Evolutionary conservation across 2,329 filamentous ascomycete genomes (phyloP).

Genomic region (Shiraia bambusicola): DNA sequence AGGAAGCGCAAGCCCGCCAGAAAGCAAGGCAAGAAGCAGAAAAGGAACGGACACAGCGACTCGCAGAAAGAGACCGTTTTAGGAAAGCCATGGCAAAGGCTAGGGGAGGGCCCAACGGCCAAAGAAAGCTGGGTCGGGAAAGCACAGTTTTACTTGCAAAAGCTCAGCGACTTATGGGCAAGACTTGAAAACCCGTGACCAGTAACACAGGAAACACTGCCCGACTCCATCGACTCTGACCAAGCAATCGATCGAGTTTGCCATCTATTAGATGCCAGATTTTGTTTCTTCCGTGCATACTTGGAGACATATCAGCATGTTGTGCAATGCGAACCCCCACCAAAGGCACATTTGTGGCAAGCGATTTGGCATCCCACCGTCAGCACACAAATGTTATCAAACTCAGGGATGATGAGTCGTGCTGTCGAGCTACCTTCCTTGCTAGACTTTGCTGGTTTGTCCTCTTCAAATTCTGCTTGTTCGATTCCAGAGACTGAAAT

Average conservation of each 20-base stretch:
- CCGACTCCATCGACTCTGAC: background rate
- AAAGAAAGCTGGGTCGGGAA: slow-evolving; percentile 79
- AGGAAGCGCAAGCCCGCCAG: slow-evolving; percentile 64
- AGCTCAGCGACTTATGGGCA: slow-evolving; percentile 68
- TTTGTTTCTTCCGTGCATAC: too few relatives aligned
- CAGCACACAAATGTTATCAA: too few relatives aligned
- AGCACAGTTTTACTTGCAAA: slow-evolving; percentile 75
- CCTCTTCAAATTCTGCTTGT: too few relatives aligned
- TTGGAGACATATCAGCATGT: too few relatives aligned
- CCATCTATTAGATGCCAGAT: too few relatives aligned
- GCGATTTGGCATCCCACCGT: too few relatives aligned
- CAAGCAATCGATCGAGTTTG: background rate
- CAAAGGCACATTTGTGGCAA: too few relatives aligned
- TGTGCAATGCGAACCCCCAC: too few relatives aligned
- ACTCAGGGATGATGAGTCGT: too few relatives aligned
- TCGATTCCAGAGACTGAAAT: too few relatives aligned
- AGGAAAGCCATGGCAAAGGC: slow-evolving; percentile 65
- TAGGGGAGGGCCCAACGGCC: slow-evolving; percentile 65
- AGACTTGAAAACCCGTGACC: slow-evolving; percentile 16
- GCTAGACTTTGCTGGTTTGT: too few relatives aligned
- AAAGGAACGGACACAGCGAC: slow-evolving; percentile 54
- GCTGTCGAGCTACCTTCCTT: too few relatives aligned
- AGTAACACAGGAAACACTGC: background rate
- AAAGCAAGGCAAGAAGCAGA: slow-evolving; percentile 64
- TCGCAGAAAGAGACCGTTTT: slow-evolving; percentile 71